Conservation (phyloP, 495 filamentous ascomycete genomes). For the Trichocladium antarcticum region DNA sequence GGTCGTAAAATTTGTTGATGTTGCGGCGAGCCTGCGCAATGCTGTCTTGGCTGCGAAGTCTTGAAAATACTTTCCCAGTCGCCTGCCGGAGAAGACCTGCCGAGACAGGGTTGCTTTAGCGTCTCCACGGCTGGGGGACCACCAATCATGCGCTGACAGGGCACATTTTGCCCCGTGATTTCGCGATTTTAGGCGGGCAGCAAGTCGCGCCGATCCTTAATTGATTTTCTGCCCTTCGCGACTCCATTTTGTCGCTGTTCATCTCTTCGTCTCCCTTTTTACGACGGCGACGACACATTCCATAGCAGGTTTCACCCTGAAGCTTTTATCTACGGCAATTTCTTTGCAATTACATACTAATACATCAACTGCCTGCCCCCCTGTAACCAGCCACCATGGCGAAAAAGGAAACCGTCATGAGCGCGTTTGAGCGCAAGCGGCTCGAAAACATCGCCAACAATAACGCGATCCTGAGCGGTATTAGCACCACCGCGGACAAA, state of each 20-base stretch:
- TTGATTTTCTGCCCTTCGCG: conserved; percentile 15
- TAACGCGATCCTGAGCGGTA: conserved; percentile 40
- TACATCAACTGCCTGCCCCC: no score
- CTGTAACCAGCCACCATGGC: conserved; percentile 13
- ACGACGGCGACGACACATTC: background rate
- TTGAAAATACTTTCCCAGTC: conserved; percentile 8
- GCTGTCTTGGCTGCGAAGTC: no score
- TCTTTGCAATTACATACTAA: no score
- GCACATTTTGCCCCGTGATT: conserved; percentile 14
- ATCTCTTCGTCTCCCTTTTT: background rate
- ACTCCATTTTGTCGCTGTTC: background rate
- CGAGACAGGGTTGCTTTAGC: background rate
- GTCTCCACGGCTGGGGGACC: background rate
- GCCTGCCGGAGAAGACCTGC: conserved; percentile 2
- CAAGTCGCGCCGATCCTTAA: conserved; percentile 16
- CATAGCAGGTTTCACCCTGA: no score
- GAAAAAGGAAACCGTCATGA: conserved; percentile 30
- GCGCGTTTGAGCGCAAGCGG: conserved; percentile 44
- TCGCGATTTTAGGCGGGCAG: conserved; percentile 4
- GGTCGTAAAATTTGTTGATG: background rate
- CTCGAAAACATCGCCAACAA: conserved; percentile 47
- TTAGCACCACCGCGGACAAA: conserved; percentile 25
- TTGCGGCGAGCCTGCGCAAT: background rate
- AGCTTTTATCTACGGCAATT: background rate
- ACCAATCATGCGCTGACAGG: background rate